A percentile compares a stretch with the other conserved stretches of the same genome.
Conservation (phyloP, 1,284 basidiomycete species). For the Trichosporon ovoides region DNA sequence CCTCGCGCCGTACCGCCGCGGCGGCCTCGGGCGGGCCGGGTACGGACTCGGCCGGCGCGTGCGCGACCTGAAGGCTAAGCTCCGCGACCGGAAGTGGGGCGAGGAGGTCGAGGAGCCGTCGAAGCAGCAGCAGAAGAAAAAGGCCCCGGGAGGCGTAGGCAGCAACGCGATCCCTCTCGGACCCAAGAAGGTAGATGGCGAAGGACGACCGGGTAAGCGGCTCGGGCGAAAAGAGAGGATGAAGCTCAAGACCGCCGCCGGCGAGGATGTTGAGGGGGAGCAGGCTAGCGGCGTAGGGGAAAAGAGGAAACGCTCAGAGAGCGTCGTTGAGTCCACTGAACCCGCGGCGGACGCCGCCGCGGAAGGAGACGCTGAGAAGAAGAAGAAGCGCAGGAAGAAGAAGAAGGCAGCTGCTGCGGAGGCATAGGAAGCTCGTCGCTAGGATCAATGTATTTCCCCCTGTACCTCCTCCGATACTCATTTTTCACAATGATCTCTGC, state of each 20-base stretch:
- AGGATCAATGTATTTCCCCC: too few relatives aligned
- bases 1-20: slow-evolving; percentile 78
- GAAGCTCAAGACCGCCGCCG: slow-evolving; percentile 18
- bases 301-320: slow-evolving; percentile 15
- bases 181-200: slow-evolving; percentile 13
- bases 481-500: too few relatives aligned
- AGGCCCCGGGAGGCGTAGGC: slow-evolving; percentile 9
- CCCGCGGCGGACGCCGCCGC: neutral
- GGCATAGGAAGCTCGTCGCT: neutral
- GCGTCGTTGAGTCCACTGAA: neutral
- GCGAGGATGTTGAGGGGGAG: slow-evolving; percentile 3
- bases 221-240: slow-evolving; percentile 51
- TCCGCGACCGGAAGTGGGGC: slow-evolving; percentile 53
- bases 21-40: slow-evolving; percentile 48
- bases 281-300: neutral
- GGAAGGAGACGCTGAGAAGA: slow-evolving; percentile 14
- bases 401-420: slow-evolving; percentile 8
- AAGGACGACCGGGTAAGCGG: slow-evolving; percentile 37
- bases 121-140: slow-evolving; percentile 6
- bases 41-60: slow-evolving; percentile 69
- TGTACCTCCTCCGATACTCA: too few relatives aligned
- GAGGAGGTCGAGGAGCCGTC: slow-evolving; percentile 37
- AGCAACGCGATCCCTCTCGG: slow-evolving; percentile 17
- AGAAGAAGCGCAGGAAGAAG: slow-evolving; percentile 24
- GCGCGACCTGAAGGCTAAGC: slow-evolving; percentile 63